These are phyloP conservation scores for Rhododendron mucronatum DNA, from an alignment of 148 eudicot species.

Conservation along the genomic window DNA sequence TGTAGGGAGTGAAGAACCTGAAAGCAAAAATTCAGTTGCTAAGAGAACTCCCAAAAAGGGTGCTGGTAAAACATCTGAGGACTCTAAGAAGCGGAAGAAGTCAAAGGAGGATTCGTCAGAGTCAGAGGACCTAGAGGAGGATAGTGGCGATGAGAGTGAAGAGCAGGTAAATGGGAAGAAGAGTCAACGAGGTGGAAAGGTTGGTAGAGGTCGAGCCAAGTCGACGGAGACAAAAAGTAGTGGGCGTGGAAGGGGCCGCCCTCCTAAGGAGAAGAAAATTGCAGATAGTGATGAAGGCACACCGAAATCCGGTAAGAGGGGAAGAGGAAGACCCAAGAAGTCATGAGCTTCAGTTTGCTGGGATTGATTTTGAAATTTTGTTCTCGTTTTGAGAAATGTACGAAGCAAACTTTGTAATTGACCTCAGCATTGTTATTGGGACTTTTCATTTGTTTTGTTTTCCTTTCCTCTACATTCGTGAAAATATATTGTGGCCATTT, in stretches of 20 bases:
- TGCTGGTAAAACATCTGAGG: conserved; percentile 32
- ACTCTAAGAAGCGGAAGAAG: conserved; percentile 70
- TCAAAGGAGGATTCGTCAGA: conserved; percentile 56
- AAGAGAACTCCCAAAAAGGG: conserved; percentile 51
- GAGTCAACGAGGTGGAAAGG: conserved; percentile 56
- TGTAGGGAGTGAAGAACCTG: conserved; percentile 41
- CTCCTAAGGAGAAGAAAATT: conserved; percentile 39
- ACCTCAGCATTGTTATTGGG: neutral
- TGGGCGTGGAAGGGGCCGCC: conserved; percentile 60
- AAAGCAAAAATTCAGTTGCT: conserved; percentile 22
- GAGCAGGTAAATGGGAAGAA: conserved; percentile 56
- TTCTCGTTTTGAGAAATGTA: conserved; percentile 4
- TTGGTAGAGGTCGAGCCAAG: conserved; percentile 61
- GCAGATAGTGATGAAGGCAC: conserved; percentile 20
- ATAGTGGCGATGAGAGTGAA: conserved; percentile 40
- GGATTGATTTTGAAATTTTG: conserved; percentile 10
- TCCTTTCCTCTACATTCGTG: neutral
- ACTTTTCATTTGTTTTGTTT: neutral
- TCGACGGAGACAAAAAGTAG: conserved; percentile 16
- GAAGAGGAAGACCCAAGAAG: conserved; percentile 78
- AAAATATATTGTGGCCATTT: neutral
- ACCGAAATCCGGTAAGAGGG: conserved; percentile 48
- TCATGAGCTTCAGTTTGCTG: conserved; percentile 21
- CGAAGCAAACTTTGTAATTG: neutral
- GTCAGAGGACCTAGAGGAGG: conserved; percentile 64